Percentiles rank a stretch among this genome's conserved stretches.
These are phyloP conservation scores for Antrodiella citrinella DNA, from an alignment of 768 basidiomycete species.

Conservation along the genomic window DNA sequence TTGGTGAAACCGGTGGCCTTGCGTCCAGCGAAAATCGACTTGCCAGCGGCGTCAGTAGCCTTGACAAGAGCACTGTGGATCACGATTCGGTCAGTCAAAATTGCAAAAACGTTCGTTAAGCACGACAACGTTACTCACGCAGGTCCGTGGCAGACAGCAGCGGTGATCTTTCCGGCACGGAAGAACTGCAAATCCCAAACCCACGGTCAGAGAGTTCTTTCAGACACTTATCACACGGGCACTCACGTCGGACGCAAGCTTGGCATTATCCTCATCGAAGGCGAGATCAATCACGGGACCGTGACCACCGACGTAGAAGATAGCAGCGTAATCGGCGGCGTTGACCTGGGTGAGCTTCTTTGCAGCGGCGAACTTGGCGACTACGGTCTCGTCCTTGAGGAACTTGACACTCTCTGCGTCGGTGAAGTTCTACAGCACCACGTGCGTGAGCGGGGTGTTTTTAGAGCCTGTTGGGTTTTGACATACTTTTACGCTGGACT, in stretches of 20 bases:
- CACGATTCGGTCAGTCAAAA: too few species aligned
- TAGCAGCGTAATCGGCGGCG: constrained; percentile 54
- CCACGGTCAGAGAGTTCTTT: not conserved
- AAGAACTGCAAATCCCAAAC: constrained; percentile 43
- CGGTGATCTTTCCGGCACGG: constrained; percentile 52
- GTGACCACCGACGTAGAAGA: constrained; percentile 78
- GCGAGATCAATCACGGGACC: constrained; percentile 72
- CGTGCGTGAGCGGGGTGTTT: too few species aligned
- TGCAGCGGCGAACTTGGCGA: constrained; percentile 43
- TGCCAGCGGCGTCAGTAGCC: constrained; percentile 44
- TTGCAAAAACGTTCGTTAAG: not conserved
- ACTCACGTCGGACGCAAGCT: constrained; percentile 45
- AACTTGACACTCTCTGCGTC: constrained; percentile 53
- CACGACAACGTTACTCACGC: constrained; percentile 40
- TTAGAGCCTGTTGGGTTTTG: not conserved
- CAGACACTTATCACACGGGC: not conserved
- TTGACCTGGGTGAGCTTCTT: constrained; percentile 56
- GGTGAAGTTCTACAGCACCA: constrained; percentile 48
- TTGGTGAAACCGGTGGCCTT: constrained; percentile 64
- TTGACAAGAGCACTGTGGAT: constrained; percentile 46
- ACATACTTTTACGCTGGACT: constrained; percentile 40
- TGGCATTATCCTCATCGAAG: constrained; percentile 43
- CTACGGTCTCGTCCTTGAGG: constrained; percentile 43
- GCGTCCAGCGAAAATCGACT: constrained; percentile 58
- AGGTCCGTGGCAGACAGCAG: constrained; percentile 79